These are phyloP conservation scores for Septoria petroselini DNA, from an alignment of 2,329 filamentous ascomycete genomes.

Conservation along the genomic window DNA sequence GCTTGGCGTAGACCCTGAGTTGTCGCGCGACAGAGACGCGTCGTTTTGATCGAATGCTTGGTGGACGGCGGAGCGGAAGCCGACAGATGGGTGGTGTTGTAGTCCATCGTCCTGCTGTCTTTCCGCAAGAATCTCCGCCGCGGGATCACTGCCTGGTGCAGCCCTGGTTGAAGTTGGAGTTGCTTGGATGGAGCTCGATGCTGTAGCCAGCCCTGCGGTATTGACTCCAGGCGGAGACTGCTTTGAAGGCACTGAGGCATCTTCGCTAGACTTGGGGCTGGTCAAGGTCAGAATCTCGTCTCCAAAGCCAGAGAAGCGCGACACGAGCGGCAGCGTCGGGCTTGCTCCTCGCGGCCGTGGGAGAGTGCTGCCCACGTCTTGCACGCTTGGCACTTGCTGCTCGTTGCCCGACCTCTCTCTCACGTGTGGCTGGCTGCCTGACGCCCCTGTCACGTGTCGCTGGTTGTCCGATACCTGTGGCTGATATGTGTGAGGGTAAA, in stretches of 20 bases:
- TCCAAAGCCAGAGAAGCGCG: constrained; percentile 44
- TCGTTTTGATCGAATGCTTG: constrained; percentile 62
- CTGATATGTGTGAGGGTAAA: constrained; percentile 15
- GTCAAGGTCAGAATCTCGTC: constrained; percentile 34
- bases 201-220: constrained; percentile 11
- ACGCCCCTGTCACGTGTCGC: neutral
- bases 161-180: constrained; percentile 21
- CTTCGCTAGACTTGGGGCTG: constrained; percentile 8
- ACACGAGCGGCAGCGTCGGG: constrained; percentile 44
- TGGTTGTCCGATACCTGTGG: neutral
- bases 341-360: constrained; percentile 17
- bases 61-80: constrained; percentile 58
- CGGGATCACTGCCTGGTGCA: constrained; percentile 16
- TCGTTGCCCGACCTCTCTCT: neutral
- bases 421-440: neutral
- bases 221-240: constrained; percentile 8
- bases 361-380: neutral
- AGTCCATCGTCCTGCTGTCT: constrained; percentile 33
- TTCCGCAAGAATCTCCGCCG: constrained; percentile 22
- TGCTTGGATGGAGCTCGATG: constrained; percentile 23
- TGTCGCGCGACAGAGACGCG: constrained; percentile 51
- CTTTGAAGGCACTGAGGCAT: neutral
- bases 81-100: constrained; percentile 47
- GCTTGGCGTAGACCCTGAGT: constrained; percentile 31
- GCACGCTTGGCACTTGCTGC: neutral